Percentiles rank a stretch among this genome's conserved stretches.
Evolutionary conservation across 768 basidiomycete genomes (phyloP).

Genomic region (Leccinum obscurum): DNA sequence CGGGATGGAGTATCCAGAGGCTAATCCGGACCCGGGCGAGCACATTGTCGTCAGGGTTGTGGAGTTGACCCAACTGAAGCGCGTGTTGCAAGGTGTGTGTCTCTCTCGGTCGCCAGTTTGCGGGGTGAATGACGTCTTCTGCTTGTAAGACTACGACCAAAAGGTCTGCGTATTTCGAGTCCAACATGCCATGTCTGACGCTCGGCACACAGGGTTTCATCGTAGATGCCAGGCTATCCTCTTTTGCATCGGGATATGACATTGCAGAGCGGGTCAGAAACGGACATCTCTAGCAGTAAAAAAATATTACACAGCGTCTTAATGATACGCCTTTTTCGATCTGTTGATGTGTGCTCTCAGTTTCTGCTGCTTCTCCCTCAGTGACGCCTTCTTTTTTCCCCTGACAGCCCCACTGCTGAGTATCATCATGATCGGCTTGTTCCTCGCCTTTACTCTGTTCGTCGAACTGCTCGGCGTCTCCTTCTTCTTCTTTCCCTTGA

Average conservation of each 20-base stretch:
- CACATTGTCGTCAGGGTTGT: constrained; percentile 75
- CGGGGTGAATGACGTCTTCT: neutral
- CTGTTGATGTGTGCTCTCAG: constrained; percentile 73
- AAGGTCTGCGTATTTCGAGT: constrained; percentile 42
- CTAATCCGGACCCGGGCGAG: constrained; percentile 85
- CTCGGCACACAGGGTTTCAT: constrained; percentile 48
- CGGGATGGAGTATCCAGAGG: constrained; percentile 63
- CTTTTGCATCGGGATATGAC: constrained; percentile 71
- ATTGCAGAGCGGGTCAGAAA: constrained; percentile 44
- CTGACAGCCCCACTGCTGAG: constrained; percentile 72
- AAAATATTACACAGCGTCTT: constrained; percentile 6
- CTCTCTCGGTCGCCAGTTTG: neutral
- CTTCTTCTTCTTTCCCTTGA: constrained; percentile 91
- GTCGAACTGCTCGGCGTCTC: constrained; percentile 81
- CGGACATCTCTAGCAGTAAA: constrained; percentile 26
- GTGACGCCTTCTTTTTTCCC: constrained; percentile 79
- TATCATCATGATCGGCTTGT: constrained; percentile 97
- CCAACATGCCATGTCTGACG: constrained; percentile 1
- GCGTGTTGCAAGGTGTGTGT: constrained; percentile 64
- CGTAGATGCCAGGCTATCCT: constrained; percentile 76
- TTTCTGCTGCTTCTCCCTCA: constrained; percentile 80
- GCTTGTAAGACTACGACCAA: constrained; percentile 50
- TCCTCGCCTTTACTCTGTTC: constrained; percentile 88
- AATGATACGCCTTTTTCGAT: constrained; percentile 52
- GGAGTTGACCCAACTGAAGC: constrained; percentile 61